These are phyloP conservation scores for Phyllosticta paracitricarpa DNA, from an alignment of 2,329 filamentous ascomycete genomes.

Conservation along the genomic window DNA sequence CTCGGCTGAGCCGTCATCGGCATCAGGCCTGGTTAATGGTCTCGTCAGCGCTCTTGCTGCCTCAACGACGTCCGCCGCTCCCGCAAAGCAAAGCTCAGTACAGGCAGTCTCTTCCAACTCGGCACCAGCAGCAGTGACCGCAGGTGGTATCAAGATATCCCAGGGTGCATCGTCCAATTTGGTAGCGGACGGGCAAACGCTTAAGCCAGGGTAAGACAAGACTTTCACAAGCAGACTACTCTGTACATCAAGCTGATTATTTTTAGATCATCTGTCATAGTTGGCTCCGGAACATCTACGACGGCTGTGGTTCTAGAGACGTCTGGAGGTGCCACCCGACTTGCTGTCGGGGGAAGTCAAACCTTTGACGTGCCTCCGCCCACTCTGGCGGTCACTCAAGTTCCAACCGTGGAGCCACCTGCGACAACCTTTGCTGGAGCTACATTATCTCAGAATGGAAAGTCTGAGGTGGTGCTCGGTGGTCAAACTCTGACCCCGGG, in stretches of 20 bases:
- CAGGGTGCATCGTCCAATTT: background rate
- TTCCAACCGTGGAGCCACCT: background rate
- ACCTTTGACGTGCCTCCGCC: background rate
- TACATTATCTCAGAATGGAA: background rate
- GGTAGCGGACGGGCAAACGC: slow-evolving; percentile 1
- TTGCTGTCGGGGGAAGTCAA: background rate
- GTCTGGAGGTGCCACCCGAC: background rate
- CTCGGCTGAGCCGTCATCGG: too few relatives aligned
- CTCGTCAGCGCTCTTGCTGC: background rate
- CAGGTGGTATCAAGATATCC: background rate
- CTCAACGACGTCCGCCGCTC: background rate
- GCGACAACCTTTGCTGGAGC: background rate
- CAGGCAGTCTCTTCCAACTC: background rate
- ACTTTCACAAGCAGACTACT: background rate
- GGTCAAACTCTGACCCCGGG: background rate
- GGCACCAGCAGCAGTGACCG: background rate
- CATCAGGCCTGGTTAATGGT: too few relatives aligned
- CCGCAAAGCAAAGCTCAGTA: background rate
- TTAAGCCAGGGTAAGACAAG: slow-evolving; percentile 17
- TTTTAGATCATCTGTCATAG: background rate
- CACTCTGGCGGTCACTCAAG: background rate
- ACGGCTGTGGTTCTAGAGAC: background rate
- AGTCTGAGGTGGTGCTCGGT: background rate
- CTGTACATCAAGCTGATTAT: background rate
- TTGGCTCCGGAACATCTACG: slow-evolving; percentile 1